Evolutionary conservation across 2,329 filamentous ascomycete genomes (phyloP).

Genomic region (Aspergillus costaricaensis): DNA sequence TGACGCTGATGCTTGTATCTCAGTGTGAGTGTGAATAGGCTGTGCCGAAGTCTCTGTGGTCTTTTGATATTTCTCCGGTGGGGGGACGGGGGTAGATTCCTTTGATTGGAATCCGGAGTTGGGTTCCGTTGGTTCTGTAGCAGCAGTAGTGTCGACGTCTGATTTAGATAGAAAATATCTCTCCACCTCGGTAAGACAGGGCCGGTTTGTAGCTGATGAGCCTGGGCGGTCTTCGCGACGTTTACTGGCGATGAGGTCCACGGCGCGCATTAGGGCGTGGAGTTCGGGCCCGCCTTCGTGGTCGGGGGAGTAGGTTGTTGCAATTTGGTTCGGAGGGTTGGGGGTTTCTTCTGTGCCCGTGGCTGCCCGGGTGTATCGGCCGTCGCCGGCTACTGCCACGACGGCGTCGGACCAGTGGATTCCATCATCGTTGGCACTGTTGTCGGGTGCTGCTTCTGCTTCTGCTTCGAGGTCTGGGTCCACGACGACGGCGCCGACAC

Average conservation of each 20-base stretch:
- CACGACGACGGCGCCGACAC: constrained; percentile 48
- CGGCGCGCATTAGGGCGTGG: constrained; percentile 50
- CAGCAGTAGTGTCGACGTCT: neutral
- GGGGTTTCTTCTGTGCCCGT: constrained; percentile 20
- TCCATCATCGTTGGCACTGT: constrained; percentile 7
- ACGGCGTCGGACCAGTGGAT: constrained; percentile 38
- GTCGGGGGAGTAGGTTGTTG: constrained; percentile 32
- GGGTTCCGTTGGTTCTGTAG: neutral
- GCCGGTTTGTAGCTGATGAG: constrained; percentile 16
- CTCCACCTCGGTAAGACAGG: constrained; percentile 31
- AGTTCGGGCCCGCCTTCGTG: constrained; percentile 47
- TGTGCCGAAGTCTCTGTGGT: constrained; percentile 16
- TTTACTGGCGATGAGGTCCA: constrained; percentile 45
- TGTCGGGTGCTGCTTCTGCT: constrained; percentile 14
- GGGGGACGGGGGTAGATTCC: constrained; percentile 12
- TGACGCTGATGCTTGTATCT: no score
- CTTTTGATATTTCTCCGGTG: constrained; percentile 23
- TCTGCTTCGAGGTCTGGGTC: constrained; percentile 42
- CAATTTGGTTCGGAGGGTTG: constrained; percentile 23
- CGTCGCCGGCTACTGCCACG: constrained; percentile 49
- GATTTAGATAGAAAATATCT: constrained; percentile 48
- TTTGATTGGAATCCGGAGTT: constrained; percentile 42
- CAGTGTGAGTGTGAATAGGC: constrained; percentile 7
- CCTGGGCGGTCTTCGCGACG: constrained; percentile 34
- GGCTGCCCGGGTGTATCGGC: constrained; percentile 39